phyloP scores from a whole-genome alignment of 2,329 filamentous ascomycete genomes.

The Ciborinia camelliae region DNA sequence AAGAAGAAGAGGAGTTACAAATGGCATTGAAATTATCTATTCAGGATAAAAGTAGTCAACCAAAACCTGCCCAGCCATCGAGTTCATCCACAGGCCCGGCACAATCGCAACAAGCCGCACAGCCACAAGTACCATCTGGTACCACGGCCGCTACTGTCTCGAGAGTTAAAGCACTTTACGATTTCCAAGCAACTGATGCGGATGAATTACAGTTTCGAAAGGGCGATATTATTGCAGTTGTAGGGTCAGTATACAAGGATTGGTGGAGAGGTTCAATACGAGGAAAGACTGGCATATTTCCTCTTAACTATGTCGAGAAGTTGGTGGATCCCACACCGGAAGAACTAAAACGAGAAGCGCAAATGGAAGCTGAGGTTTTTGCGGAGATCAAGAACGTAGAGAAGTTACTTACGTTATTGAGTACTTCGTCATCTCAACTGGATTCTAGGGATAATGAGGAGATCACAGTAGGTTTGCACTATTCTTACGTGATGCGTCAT shows the following conservation, averaged over 20 bases:
- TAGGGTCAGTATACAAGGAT: slow-evolving; percentile 98
- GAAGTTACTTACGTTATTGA: slow-evolving; percentile 82
- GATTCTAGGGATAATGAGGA: slow-evolving; percentile 94
- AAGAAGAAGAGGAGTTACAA: slow-evolving; percentile 95
- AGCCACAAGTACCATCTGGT: slow-evolving; percentile 64
- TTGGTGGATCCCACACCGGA: slow-evolving; percentile 90
- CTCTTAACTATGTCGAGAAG: slow-evolving; percentile 98
- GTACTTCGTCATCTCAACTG: slow-evolving; percentile 75
- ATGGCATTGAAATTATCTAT: slow-evolving; percentile 92
- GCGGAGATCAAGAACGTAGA: slow-evolving; percentile 75
- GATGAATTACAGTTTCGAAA: slow-evolving; percentile 96
- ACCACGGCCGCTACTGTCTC: slow-evolving; percentile 96
- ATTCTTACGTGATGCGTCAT: background rate
- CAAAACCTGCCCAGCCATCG: slow-evolving; percentile 38
- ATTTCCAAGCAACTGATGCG: slow-evolving; percentile 90
- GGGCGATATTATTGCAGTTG: slow-evolving; percentile 92
- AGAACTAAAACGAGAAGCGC: slow-evolving; percentile 89
- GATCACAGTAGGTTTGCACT: slow-evolving; percentile 63
- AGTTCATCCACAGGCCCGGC: slow-evolving; percentile 41
- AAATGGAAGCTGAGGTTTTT: slow-evolving; percentile 85
- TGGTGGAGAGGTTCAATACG: slow-evolving; percentile 98
- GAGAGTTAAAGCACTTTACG: slow-evolving; percentile 86
- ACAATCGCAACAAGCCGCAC: slow-evolving; percentile 40
- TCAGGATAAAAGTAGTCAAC: slow-evolving; percentile 73
- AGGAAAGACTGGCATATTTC: slow-evolving; percentile 96